Evolutionary conservation across 1,139 yeast species (phyloP).

Genomic region (Yamadazyma triangularis): DNA sequence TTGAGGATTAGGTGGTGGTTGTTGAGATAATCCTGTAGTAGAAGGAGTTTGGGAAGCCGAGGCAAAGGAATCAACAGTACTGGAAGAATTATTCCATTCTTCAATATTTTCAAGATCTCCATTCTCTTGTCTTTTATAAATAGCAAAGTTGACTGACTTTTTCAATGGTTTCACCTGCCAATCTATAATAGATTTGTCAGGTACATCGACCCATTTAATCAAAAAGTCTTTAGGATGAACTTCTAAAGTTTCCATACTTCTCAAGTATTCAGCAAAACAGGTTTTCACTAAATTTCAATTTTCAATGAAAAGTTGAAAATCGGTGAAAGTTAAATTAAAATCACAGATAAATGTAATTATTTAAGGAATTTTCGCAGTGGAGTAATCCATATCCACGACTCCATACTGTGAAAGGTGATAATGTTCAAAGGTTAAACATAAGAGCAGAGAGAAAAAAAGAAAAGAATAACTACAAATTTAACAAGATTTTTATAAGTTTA

Average conservation of each 20-base stretch:
- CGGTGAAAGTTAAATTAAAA: too few relatives aligned
- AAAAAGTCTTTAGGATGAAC: slow-evolving; percentile 85
- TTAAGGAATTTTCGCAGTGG: too few relatives aligned
- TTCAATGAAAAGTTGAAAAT: too few relatives aligned
- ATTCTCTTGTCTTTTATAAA: slow-evolving; percentile 44
- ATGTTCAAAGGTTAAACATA: too few relatives aligned
- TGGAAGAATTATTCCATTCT: slow-evolving; percentile 8
- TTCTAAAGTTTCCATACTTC: slow-evolving; percentile 68
- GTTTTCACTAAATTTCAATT: too few relatives aligned
- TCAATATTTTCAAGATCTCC: slow-evolving; percentile 4
- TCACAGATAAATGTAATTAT: too few relatives aligned
- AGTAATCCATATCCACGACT: too few relatives aligned
- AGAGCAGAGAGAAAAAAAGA: too few relatives aligned
- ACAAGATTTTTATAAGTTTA: too few relatives aligned
- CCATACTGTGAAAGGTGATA: too few relatives aligned
- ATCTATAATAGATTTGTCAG: slow-evolving; percentile 58
- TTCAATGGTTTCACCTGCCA: slow-evolving; percentile 86
- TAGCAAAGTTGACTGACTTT: slow-evolving; percentile 70
- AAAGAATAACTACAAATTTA: too few relatives aligned
- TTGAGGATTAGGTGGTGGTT: background rate
- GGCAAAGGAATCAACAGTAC: slow-evolving; percentile 9
- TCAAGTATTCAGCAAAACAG: too few relatives aligned
- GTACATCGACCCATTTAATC: slow-evolving; percentile 85
- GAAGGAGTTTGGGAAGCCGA: slow-evolving; percentile 7
- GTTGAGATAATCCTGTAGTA: background rate